Evolutionary conservation across 129 eudicot genomes (phyloP), one percentile per base, ranked within the genome.

Genomic region (Chrysanthemum seticuspe): DNA sequence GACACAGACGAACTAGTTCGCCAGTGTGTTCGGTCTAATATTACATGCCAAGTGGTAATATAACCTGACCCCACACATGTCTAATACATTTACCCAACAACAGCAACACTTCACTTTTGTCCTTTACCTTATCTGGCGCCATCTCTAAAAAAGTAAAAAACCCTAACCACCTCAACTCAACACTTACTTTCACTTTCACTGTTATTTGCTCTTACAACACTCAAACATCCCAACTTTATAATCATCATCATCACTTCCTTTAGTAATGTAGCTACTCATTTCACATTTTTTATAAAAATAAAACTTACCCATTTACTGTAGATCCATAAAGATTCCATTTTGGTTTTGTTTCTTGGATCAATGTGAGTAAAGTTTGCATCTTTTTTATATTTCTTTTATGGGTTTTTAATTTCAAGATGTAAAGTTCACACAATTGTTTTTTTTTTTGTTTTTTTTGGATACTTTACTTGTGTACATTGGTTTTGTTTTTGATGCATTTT

Each of bases 361-460:
- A 74, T 82, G 84, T 80, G 77, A 82, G 85, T 78, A 79, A 89
- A 86, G 92, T 69, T 89, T 57, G 70, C 60, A 48, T 3, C 68
- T 71, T 78, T 78, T 75, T 60, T 2, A 0, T 55, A 70, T 36
- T 13, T 58, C 57, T n/a, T 76, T 76, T 72, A 3, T 60, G 54
- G 48, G 62, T 64, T n/a, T 78, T 55, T 70, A 40, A 70, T 52
- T 71, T 78, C 77, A 78, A 64, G 27, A 65, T 40, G 73, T 78
- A 62, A 72, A 78, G 62, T 78, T 78, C 82, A 72, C 78, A 72
- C 72, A 78, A 78, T 71, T 36, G 13, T 0, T 13, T 25, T 60
- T 65, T 67, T 76, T 23, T 54, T n/a, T 7, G 16, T 14, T 64
- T 49, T 50, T 78, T 57, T 5, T 1, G n/a, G 45, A 72, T 78